Base-by-base conservation (phyloP, 2,329 filamentous ascomycete species). In the Metarhizium brunneum region DNA sequence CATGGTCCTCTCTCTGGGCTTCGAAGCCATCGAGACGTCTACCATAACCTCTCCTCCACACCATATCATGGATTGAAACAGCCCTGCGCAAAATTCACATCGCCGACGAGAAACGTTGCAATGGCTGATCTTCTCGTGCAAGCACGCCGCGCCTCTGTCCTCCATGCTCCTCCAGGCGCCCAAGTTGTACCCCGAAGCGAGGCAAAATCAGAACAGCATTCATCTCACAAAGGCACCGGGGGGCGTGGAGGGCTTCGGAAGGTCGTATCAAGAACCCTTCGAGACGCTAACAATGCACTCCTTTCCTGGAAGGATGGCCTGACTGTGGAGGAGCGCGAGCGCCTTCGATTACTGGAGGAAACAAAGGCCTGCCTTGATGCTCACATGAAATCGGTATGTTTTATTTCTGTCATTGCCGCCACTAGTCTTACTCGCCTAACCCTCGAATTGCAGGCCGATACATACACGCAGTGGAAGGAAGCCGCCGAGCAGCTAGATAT, bases 401-500 rank as follows among this genome's bases (percentile, higher is more conserved):
- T 30, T 25, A 6, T 35, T 7, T 40, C 38, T 11, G 32, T 35
- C 32, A 35, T 35, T 35, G 7, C 32, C 32, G 7, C 10, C 32
- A 11, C 32, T 35, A 16, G 14, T 14, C 14, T 40, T 16, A 16
- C 14, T 35, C 14, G 25, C 4, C 25, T 6, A 25, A 8, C 49
- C 45, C 3, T 49, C 4, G 2, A 18, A 43, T 29, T 5, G 5
- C 30, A 90, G 84, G 88, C 90, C 58, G 79, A 82, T 57, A 82
- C 82, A 1, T 80, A 85, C 62, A 73, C 79, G 52, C 83, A 91
- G 66, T 96, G 92, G 90, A 81, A 85, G 61, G 74, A 75, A 16
- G 87, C 88, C 10, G 92, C 92, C 2, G 78, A 77, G 47, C 86
- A 92, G 65, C 80, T 96, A 47, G 92, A 96, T 66, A 69, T 78